A percentile compares a stretch with the other conserved stretches of the same genome.
Conservation (phyloP, 2,329 filamentous ascomycete species). For the Ophiostoma sp. region DNA sequence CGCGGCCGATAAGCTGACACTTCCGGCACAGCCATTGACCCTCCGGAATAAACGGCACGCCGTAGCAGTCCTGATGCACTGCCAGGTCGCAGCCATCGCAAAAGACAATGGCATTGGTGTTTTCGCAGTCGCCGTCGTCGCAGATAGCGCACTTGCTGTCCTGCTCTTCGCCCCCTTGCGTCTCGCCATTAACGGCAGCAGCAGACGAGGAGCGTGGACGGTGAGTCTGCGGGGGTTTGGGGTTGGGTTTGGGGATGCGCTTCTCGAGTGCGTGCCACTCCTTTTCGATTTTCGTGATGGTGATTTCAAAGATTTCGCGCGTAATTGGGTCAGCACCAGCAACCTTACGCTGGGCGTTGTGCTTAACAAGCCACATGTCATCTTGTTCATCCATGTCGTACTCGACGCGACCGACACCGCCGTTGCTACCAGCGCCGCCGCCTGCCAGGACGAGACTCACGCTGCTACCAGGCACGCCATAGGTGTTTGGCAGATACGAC, state of each 20-base stretch:
- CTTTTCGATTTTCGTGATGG: constrained; percentile 98
- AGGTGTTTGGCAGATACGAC: neutral
- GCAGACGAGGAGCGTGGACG: constrained; percentile 90
- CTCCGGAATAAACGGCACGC: constrained; percentile 96
- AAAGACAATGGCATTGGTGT: constrained; percentile 98
- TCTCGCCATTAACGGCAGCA: constrained; percentile 92
- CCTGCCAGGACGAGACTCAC: constrained; percentile 5
- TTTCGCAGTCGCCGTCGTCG: constrained; percentile 98
- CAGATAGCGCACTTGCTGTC: constrained; percentile 98
- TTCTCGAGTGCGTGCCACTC: constrained; percentile 97
- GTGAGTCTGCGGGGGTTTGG: constrained; percentile 93
- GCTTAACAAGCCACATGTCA: constrained; percentile 87
- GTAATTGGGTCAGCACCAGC: constrained; percentile 80
- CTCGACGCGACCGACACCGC: constrained; percentile 77
- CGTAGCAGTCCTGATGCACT: constrained; percentile 98
- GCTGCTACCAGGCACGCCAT: constrained; percentile 51
- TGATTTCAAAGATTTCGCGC: constrained; percentile 93
- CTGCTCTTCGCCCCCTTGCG: constrained; percentile 81
- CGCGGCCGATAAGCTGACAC: constrained; percentile 91
- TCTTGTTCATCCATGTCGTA: constrained; percentile 99
- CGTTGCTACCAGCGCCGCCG: constrained; percentile 31
- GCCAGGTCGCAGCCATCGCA: constrained; percentile 97
- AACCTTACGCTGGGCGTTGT: constrained; percentile 74
- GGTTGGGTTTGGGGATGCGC: constrained; percentile 93
- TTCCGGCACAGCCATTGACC: constrained; percentile 98